Evolutionary conservation across 2,329 filamentous ascomycete species (phyloP).

Genomic region (Calonectria hongkongensis): DNA sequence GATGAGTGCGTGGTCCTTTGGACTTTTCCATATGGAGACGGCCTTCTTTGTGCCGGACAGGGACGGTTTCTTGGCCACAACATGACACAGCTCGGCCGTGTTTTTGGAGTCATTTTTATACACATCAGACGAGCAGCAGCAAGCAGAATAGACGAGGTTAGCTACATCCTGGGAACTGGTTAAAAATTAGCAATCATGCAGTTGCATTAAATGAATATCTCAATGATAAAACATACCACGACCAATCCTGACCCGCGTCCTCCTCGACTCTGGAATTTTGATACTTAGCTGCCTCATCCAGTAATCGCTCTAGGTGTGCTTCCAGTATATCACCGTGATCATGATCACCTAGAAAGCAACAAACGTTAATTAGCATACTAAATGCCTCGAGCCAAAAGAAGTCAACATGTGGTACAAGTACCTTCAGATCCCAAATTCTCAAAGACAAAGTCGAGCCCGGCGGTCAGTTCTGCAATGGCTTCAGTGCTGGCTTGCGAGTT

Average conservation of each 20-base stretch:
- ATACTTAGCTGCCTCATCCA: background rate
- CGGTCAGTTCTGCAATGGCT: background rate
- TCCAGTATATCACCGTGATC: background rate
- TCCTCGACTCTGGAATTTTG: background rate
- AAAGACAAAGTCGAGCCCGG: background rate
- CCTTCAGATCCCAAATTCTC: background rate
- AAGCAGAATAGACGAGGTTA: background rate
- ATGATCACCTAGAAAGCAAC: background rate
- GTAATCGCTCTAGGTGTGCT: background rate
- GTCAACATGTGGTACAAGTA: background rate
- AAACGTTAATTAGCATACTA: too few relatives aligned
- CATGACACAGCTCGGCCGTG: too few relatives aligned
- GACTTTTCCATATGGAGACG: background rate
- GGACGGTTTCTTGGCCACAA: background rate
- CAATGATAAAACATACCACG: background rate
- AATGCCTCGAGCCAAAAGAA: too few relatives aligned
- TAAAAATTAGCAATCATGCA: background rate
- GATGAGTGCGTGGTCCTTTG: background rate
- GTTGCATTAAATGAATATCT: background rate
- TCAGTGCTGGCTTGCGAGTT: background rate
- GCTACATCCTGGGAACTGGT: background rate
- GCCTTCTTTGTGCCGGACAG: background rate
- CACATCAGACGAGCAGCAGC: background rate
- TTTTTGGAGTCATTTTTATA: background rate
- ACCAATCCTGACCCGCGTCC: background rate